Evolutionary conservation across 2,329 filamentous ascomycete species (phyloP).

Genomic region (Penicillium sp.): DNA sequence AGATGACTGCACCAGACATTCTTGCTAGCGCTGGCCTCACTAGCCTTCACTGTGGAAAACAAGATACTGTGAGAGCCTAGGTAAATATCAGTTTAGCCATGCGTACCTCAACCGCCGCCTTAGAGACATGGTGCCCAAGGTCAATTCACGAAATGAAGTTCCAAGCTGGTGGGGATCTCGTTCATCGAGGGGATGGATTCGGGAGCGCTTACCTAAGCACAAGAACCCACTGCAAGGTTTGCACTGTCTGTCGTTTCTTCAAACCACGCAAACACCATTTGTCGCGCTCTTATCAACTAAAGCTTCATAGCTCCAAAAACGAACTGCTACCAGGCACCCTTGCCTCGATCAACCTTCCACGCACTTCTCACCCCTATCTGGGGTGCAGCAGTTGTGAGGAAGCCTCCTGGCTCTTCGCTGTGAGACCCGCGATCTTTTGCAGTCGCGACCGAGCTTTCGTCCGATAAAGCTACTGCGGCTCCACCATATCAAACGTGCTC

Average conservation of each 20-base stretch:
- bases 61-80: too few species aligned
- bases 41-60: too few species aligned
- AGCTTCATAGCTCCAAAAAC: conserved; percentile 6
- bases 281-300: conserved; percentile 29
- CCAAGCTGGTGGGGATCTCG: neutral
- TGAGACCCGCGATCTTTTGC: neutral
- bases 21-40: too few species aligned
- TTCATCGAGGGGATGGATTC: too few species aligned
- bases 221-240: conserved; percentile 26
- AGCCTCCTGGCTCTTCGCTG: neutral
- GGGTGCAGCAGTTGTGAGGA: conserved; percentile 12
- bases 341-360: conserved; percentile 4
- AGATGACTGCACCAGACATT: too few species aligned
- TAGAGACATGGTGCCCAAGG: too few species aligned
- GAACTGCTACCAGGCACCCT: neutral
- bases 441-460: neutral
- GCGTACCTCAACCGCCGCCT: too few species aligned
- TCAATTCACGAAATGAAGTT: neutral
- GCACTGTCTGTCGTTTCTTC: conserved; percentile 43
- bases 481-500: neutral
- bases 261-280: conserved; percentile 41
- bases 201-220: conserved; percentile 12
- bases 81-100: too few species aligned
- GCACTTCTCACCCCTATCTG: conserved; percentile 13
- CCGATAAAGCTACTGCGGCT: neutral